Base-by-base conservation (phyloP, 2,329 filamentous ascomycete species). In the Diaporthe capsici region DNA sequence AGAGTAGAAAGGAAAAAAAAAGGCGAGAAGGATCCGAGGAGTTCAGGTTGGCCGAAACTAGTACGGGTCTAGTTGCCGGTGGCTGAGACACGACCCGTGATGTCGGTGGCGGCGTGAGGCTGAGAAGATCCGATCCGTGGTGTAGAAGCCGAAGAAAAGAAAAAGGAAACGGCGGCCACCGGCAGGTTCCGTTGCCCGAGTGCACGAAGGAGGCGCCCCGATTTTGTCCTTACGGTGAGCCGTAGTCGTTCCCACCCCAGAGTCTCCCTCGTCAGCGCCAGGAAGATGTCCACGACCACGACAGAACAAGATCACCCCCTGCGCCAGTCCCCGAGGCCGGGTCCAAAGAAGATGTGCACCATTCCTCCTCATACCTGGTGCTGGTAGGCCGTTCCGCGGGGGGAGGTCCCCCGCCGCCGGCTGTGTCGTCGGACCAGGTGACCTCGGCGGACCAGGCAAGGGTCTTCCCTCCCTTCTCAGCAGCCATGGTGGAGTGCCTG, bases 251-350 rank as follows among this genome's bases (percentile, higher is more conserved):
- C 3, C 47, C 22, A 17, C n/a, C n/a, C n/a, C n/a, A n/a, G n/a
- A n/a, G n/a, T n/a, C n/a, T n/a, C n/a, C n/a, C n/a, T n/a, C n/a
- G n/a, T 55, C 49, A 70, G 10, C 34, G 65, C 65, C 49, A 70
- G 22, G 65, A 68, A 4, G 47, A 70, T 42, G 65, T 55, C 65
- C 65, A 70, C n/a, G 47, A 55, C 65, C 65, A 70, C 31, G 34
- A 39, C 3, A 53, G 49, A 34, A 37, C 47, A 13, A 51, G 9
- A 2, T 8, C 47, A 2, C 34, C 49, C 2, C 49, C 15, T 9
- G 28, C 42, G 49, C 65, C 65, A n/a, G n/a, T 4, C 20, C 31
- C 47, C n/a, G 47, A 42, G 15, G 65, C 65, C 13, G 31, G 4
- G 4, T 13, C 34, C n/a, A 70, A 34, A 42, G 47, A 28, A 1